Percentiles rank a stretch among this genome's conserved stretches.
Evolutionary conservation across 768 basidiomycete genomes (phyloP).

Genomic region (Tulasnella sp.): DNA sequence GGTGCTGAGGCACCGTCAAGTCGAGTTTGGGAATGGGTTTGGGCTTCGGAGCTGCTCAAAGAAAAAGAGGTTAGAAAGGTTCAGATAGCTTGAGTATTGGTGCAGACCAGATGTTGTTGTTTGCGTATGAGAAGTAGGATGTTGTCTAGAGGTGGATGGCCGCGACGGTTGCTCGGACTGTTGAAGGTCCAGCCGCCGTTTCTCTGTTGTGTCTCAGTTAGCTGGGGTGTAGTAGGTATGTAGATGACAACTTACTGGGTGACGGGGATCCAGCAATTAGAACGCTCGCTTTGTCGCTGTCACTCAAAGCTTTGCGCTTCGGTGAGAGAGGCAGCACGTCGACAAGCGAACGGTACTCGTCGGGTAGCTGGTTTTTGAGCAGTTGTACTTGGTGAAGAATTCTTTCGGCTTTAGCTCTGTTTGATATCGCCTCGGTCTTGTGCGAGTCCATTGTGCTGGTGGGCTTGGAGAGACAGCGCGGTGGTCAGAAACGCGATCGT

Average conservation of each 20-base stretch:
- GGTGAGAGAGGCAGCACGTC: neutral
- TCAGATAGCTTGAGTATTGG: neutral
- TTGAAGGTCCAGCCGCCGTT: neutral
- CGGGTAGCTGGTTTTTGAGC: neutral
- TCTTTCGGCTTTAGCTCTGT: neutral
- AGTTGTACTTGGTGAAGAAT: neutral
- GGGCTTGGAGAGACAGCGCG: neutral
- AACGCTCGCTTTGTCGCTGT: neutral
- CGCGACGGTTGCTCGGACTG: neutral
- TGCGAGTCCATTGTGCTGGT: neutral
- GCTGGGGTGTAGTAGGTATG: neutral
- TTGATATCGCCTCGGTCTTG: neutral
- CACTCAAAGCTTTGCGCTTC: neutral
- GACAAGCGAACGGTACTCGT: neutral
- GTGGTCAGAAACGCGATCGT: neutral
- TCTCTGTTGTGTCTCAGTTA: neutral
- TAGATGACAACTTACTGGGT: neutral
- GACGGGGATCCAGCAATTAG: constrained; percentile 13
- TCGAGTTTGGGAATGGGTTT: neutral
- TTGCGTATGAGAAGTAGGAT: neutral
- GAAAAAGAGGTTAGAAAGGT: neutral
- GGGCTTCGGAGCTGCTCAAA: neutral
- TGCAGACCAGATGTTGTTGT: neutral
- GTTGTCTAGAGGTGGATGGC: neutral
- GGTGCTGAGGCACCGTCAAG: neutral